Evolutionary conservation across 192 early-diverging fungal species (phyloP).

Genomic region (Rhizophagus prolifer): DNA sequence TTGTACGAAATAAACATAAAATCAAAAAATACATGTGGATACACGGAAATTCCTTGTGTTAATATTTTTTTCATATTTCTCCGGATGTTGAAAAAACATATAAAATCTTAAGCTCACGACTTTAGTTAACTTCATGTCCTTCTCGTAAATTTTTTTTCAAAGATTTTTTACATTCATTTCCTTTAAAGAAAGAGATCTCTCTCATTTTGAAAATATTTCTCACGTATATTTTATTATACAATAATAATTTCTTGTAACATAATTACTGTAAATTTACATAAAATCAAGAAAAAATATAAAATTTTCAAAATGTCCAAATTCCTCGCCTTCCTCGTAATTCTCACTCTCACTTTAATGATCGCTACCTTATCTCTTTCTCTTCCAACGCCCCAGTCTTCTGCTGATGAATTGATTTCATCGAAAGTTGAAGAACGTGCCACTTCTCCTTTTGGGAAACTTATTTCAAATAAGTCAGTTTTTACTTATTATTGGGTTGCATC

Average conservation of each 20-base stretch:
- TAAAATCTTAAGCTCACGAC: too few relatives aligned
- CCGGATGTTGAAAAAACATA: too few relatives aligned
- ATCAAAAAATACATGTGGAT: too few relatives aligned
- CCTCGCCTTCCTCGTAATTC: neutral
- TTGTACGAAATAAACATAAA: neutral
- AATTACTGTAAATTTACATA: neutral
- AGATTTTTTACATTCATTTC: neutral
- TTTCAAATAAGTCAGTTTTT: neutral
- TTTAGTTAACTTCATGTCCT: neutral
- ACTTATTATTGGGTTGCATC: constrained; percentile 23
- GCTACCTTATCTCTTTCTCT: neutral
- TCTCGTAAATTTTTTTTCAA: too few relatives aligned
- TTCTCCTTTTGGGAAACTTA: neutral
- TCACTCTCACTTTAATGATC: neutral
- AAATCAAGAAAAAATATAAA: neutral
- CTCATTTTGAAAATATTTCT: neutral
- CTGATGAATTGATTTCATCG: too few relatives aligned
- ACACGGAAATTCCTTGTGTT: too few relatives aligned
- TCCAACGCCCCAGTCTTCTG: neutral
- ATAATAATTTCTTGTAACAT: too few relatives aligned
- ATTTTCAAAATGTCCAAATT: neutral
- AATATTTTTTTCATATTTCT: too few relatives aligned
- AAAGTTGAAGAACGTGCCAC: neutral
- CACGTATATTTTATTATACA: neutral
- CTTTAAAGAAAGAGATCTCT: neutral